Evolutionary conservation across 164 flowering plant genomes (phyloP).

Genomic region (Cinnamomum micranthum): DNA sequence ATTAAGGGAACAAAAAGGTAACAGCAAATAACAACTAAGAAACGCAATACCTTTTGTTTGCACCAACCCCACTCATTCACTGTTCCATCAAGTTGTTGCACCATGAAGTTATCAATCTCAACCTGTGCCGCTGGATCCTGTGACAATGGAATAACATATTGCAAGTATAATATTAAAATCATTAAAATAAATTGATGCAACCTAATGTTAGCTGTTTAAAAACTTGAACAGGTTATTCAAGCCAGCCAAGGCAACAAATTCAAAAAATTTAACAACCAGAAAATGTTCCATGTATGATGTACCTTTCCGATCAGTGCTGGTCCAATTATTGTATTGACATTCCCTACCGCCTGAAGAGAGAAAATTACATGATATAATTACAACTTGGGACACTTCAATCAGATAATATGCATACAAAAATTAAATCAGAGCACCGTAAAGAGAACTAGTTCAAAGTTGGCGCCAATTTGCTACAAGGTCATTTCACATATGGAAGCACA

Average conservation of each 20-base stretch:
- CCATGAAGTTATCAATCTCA: conserved; percentile 36
- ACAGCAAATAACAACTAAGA: not conserved
- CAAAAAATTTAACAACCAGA: not conserved
- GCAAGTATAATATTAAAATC: not conserved
- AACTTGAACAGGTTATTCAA: not conserved
- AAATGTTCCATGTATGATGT: not conserved
- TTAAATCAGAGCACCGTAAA: too few relatives aligned
- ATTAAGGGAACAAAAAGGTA: too few relatives aligned
- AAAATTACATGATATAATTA: not conserved
- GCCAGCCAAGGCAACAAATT: not conserved
- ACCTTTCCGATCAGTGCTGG: conserved; percentile 60
- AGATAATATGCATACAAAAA: too few relatives aligned
- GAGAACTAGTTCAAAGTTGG: too few relatives aligned
- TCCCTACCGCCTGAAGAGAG: conserved; percentile 39
- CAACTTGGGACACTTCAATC: too few relatives aligned
- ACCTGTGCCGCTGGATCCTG: conserved; percentile 40
- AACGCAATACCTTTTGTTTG: conserved; percentile 33
- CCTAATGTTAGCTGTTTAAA: too few relatives aligned
- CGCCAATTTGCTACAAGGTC: too few relatives aligned
- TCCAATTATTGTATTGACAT: conserved; percentile 49
- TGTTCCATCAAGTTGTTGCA: conserved; percentile 45
- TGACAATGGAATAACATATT: not conserved
- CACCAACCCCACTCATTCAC: conserved; percentile 50
- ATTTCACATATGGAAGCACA: too few relatives aligned
- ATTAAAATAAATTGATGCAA: too few relatives aligned